Evolutionary conservation across 2,329 filamentous ascomycete genomes (phyloP).

Genomic region (Acrodontium crateriforme): DNA sequence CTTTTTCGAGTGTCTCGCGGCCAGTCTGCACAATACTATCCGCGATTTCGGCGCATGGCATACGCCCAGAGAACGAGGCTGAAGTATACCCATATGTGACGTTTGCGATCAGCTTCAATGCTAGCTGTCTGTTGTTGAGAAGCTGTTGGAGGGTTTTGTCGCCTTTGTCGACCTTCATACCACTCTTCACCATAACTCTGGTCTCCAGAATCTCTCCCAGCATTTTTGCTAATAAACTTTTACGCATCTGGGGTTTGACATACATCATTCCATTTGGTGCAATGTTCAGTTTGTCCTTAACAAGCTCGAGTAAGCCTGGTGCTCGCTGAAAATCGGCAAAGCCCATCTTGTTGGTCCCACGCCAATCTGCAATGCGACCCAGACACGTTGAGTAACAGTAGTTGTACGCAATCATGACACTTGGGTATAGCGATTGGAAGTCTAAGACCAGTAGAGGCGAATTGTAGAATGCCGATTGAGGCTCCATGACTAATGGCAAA

Average conservation of each 20-base stretch:
- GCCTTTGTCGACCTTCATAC: conserved; percentile 87
- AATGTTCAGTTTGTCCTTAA: conserved; percentile 80
- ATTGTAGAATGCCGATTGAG: conserved; percentile 84
- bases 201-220: conserved; percentile 90
- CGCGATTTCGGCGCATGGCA: conserved; percentile 96
- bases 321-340: conserved; percentile 77
- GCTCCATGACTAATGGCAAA: conserved; percentile 91
- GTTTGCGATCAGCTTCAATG: conserved; percentile 92
- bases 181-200: conserved; percentile 91
- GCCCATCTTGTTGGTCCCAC: conserved; percentile 88
- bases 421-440: conserved; percentile 92
- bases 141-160: conserved; percentile 75
- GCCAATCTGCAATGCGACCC: conserved; percentile 72
- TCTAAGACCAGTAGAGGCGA: conserved; percentile 83
- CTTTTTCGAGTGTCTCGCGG: conserved; percentile 83
- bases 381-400: conserved; percentile 97
- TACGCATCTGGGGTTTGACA: conserved; percentile 68
- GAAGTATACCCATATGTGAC: conserved; percentile 98
- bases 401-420: conserved; percentile 98
- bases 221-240: conserved; percentile 91
- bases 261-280: conserved; percentile 97
- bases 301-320: conserved; percentile 57
- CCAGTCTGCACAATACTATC: conserved; percentile 97
- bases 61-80: conserved; percentile 87
- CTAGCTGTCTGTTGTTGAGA: conserved; percentile 84